A percentile compares a stretch with the other conserved stretches of the same genome.
These are phyloP conservation scores for Wickerhamiella parazyma DNA, from an alignment of 805 yeast genomes.

Conservation along the genomic window DNA sequence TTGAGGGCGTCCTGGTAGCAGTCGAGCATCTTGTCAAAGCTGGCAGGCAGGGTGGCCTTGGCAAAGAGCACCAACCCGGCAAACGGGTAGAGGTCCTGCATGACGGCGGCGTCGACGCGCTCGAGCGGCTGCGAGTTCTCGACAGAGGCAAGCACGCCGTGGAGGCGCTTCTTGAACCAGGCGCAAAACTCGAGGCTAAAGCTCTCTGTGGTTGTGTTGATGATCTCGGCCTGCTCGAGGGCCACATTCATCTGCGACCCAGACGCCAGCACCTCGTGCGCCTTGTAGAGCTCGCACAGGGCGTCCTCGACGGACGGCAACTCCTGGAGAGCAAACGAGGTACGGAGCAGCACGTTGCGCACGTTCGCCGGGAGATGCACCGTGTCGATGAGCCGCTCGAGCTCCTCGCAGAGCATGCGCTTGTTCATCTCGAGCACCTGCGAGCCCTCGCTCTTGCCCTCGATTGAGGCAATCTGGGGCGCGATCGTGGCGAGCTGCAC, in stretches of 20 bases:
- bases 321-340: conserved; percentile 34
- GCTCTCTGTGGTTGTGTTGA: conserved; percentile 39
- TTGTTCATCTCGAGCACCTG: conserved; percentile 76
- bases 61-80: conserved; percentile 43
- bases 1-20: conserved; percentile 30
- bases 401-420: conserved; percentile 56
- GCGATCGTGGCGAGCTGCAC: conserved; percentile 52
- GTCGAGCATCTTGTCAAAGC: conserved; percentile 33
- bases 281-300: conserved; percentile 54
- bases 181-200: conserved; percentile 37
- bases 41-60: conserved; percentile 39
- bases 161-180: conserved; percentile 34
- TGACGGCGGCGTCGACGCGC: conserved; percentile 17
- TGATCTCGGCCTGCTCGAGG: conserved; percentile 46
- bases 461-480: conserved; percentile 57
- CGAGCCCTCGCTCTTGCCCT: conserved; percentile 62
- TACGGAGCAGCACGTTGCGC: conserved; percentile 1
- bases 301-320: conserved; percentile 38
- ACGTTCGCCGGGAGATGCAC: conserved; percentile 50
- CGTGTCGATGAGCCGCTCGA: conserved; percentile 54
- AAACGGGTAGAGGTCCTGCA: conserved; percentile 25
- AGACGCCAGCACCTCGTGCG: conserved; percentile 19
- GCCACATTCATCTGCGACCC: conserved; percentile 37
- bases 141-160: conserved; percentile 11
- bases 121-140: conserved; percentile 6